phyloP scores from a whole-genome alignment of 306 rosid species.

The Astragalus membranaceus region DNA sequence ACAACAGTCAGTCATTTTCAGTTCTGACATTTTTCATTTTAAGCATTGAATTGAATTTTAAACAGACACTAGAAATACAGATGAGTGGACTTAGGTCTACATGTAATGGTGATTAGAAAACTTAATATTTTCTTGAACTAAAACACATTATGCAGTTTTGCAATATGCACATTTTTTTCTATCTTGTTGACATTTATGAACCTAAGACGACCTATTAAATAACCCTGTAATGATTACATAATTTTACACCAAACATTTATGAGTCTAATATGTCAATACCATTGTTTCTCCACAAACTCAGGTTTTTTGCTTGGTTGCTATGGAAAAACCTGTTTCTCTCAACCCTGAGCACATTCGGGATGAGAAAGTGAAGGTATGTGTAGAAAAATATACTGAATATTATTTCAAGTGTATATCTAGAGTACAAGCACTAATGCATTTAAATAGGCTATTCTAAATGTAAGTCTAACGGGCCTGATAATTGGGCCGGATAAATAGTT shows the following conservation, averaged over 20 bases:
- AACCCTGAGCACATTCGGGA: slow-evolving; percentile 93
- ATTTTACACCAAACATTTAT: background rate
- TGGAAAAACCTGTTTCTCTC: slow-evolving; percentile 95
- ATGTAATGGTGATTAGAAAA: background rate
- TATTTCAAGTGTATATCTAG: no score
- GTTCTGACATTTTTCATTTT: background rate
- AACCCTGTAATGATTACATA: background rate
- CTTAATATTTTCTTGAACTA: slow-evolving; percentile 12
- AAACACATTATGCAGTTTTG: background rate
- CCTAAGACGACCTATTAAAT: background rate
- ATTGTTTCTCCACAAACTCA: slow-evolving; percentile 31
- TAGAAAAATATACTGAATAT: no score
- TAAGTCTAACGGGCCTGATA: no score
- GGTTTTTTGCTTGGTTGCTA: slow-evolving; percentile 92
- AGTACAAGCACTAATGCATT: no score
- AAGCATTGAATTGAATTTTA: slow-evolving; percentile 8
- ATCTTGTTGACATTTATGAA: slow-evolving; percentile 7
- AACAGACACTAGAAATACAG: background rate
- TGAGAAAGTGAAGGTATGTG: slow-evolving; percentile 99
- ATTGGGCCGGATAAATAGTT: no score
- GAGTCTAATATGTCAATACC: slow-evolving; percentile 4
- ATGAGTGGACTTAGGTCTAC: background rate
- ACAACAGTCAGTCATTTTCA: background rate
- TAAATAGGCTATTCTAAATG: no score
- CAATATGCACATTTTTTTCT: background rate